Evolutionary conservation across 495 filamentous ascomycete genomes (phyloP), one percentile per base, ranked within the genome.

Genomic region (Tuber microsphaerosporum): DNA sequence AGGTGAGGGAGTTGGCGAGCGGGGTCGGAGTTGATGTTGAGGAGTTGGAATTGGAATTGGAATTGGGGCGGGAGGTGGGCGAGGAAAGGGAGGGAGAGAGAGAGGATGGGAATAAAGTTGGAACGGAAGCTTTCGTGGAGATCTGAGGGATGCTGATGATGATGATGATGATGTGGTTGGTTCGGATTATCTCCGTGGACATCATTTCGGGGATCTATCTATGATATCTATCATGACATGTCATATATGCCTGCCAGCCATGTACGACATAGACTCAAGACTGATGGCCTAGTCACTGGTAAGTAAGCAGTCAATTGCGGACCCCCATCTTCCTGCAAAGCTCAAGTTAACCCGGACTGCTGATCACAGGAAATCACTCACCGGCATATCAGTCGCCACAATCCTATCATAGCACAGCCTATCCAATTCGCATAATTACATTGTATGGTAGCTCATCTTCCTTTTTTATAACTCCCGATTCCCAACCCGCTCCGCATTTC

Each of bases 1-100:
- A 85, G 20, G 84, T 89, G 4, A 71, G 82, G 14, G 79, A 79
- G 16, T 85, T 89, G 81, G 84, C 84, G 34, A 74, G 3, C 61
- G 80, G 84, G 79, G 83, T 74, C 70, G 84, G 84, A 75, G 72
- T 84, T 46, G 83, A 82, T 2, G 84, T 84, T 82, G 81, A 81
- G 71, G 80, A 77, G 76, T 77, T 76, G 73, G 76, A 20, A 39
- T 70, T 65, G 73, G 76, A 20, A 39, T 70, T 65, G 81, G 79
- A 37, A 37, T 37, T 37, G 81, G 79, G 34, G 45, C 22, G n/a
- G 72, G 76, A 19, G 7, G 46, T n/a, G 46, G 46, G 20, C n/a
- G 61, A 69, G 81, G 79, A 26, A 41, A 73, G 43, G 43, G 70
- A 41, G n/a, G 41, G 22, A 31, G 39, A 9, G 45, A 31, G 9